Evolutionary conservation across 805 yeast genomes (phyloP).

Genomic region (Candida sithepensis): DNA sequence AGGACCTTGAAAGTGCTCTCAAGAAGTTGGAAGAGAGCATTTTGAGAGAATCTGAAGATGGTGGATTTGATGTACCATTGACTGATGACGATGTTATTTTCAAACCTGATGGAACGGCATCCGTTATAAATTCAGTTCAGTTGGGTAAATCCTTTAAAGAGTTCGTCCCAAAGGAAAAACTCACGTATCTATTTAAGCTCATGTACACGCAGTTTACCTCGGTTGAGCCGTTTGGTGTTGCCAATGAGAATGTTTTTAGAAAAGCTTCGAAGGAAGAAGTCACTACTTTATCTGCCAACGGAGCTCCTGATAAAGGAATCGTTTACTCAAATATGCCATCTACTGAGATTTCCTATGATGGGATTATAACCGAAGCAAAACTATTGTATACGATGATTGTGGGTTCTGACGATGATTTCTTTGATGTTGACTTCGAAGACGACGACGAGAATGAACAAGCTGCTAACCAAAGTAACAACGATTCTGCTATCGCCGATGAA

Average conservation of each 20-base stretch:
- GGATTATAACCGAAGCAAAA: conserved; percentile 78
- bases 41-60: conserved; percentile 69
- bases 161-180: conserved; percentile 76
- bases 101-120: conserved; percentile 52
- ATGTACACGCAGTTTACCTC: conserved; percentile 58
- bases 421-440: conserved; percentile 94
- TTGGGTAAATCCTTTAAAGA: conserved; percentile 82
- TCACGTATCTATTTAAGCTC: conserved; percentile 58
- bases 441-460: conserved; percentile 56
- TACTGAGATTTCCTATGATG: conserved; percentile 87
- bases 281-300: conserved; percentile 16
- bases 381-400: conserved; percentile 72
- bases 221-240: conserved; percentile 54
- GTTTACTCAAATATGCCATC: conserved; percentile 64
- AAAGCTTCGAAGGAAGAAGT: conserved; percentile 22
- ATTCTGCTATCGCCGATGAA: conserved; percentile 37
- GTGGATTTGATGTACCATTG: conserved; percentile 50
- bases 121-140: conserved; percentile 75
- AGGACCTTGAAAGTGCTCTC: conserved; percentile 77
- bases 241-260: conserved; percentile 37
- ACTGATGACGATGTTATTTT: conserved; percentile 53
- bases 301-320: conserved; percentile 45
- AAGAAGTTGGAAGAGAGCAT: conserved; percentile 75
- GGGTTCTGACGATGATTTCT: conserved; percentile 93
- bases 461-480: conserved; percentile 11